A percentile compares a stretch with the other conserved stretches of the same genome.
These are phyloP conservation scores for Erysimum cheiranthoides DNA, from an alignment of 345 rosid species.

Conservation along the genomic window DNA sequence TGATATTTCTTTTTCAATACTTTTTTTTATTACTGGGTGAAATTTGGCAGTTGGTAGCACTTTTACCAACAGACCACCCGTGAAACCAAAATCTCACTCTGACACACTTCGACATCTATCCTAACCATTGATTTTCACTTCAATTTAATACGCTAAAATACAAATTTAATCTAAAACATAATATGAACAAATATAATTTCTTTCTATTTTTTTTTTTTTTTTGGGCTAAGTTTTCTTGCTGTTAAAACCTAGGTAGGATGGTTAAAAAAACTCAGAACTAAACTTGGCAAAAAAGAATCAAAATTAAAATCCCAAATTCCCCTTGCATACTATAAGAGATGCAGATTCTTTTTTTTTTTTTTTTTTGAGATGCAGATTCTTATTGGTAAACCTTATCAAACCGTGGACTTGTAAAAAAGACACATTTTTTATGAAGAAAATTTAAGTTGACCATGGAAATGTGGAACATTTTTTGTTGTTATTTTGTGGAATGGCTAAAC, in stretches of 20 bases:
- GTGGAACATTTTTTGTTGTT: not conserved
- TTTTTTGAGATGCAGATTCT: no score
- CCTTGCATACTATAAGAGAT: no score
- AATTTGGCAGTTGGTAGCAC: constrained; percentile 32
- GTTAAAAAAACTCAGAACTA: not conserved
- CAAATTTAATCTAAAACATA: not conserved
- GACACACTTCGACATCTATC: constrained; percentile 10
- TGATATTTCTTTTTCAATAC: not conserved
- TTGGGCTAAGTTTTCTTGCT: no score
- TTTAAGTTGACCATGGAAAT: not conserved
- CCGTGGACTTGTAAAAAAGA: not conserved
- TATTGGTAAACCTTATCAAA: constrained; percentile 1
- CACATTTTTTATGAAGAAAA: not conserved
- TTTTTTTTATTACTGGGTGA: constrained; percentile 15
- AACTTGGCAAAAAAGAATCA: not conserved
- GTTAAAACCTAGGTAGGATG: not conserved
- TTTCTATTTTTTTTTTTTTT: not conserved
- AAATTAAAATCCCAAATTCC: no score
- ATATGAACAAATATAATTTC: not conserved
- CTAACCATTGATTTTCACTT: constrained; percentile 6
- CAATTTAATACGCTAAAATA: constrained; percentile 7
- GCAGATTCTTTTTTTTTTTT: no score
- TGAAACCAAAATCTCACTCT: constrained; percentile 38
- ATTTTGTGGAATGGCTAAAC: not conserved
- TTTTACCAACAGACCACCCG: constrained; percentile 41